Evolutionary conservation across 352 stramenopile species (phyloP).

Genomic region (Elongisporangium undulatum): DNA sequence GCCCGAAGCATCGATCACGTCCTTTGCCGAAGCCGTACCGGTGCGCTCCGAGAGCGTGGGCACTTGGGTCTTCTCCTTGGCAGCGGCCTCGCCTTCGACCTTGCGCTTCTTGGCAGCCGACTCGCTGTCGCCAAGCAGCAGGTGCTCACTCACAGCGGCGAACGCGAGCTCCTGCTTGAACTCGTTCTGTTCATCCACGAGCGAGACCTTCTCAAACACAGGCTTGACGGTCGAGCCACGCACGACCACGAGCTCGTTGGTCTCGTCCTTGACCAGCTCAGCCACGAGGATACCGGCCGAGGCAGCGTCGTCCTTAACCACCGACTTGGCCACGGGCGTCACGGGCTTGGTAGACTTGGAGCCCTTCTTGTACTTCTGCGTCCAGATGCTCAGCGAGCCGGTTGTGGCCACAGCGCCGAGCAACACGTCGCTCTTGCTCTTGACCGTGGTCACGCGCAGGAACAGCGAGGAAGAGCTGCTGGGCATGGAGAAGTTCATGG

Average conservation of each 20-base stretch:
- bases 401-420: constrained; percentile 52
- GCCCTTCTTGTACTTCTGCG: constrained; percentile 58
- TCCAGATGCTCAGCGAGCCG: constrained; percentile 69
- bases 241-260: constrained; percentile 48
- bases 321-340: constrained; percentile 35
- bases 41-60: constrained; percentile 70
- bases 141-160: constrained; percentile 50
- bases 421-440: constrained; percentile 67
- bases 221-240: constrained; percentile 72
- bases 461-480: constrained; percentile 49
- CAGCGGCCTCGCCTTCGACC: constrained; percentile 25
- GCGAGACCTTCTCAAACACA: constrained; percentile 65
- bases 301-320: constrained; percentile 13
- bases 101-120: constrained; percentile 62
- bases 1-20: constrained; percentile 56
- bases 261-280: constrained; percentile 21
- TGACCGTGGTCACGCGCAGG: constrained; percentile 29
- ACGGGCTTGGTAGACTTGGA: constrained; percentile 62
- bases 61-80: constrained; percentile 60
- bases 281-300: constrained; percentile 43
- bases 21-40: constrained; percentile 45
- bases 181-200: constrained; percentile 57
- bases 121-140: constrained; percentile 47
- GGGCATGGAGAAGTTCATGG: constrained; percentile 71
- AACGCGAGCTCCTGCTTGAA: constrained; percentile 54